Evolutionary conservation across 163 green algal genomes (phyloP).

Genomic region (Scenedesmus sp.): DNA sequence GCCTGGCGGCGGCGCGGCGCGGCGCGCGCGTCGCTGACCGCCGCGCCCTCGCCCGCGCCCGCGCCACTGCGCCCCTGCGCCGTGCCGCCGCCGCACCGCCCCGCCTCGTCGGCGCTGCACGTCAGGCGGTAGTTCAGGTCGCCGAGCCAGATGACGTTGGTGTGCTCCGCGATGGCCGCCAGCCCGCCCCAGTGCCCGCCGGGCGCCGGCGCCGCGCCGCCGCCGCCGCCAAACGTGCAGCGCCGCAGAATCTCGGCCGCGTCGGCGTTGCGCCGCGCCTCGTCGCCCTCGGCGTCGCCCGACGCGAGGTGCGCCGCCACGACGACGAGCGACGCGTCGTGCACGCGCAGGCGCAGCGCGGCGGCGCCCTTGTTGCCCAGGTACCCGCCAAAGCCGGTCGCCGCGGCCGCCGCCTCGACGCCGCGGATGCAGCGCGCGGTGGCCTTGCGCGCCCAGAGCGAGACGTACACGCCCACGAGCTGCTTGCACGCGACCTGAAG

Average conservation of each 20-base stretch:
- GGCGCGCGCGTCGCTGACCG: too few species aligned
- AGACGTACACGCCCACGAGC: slow-evolving; percentile 89
- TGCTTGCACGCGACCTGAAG: slow-evolving; percentile 76
- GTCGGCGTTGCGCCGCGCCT: slow-evolving; percentile 77
- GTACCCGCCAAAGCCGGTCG: slow-evolving; percentile 79
- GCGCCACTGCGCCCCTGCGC: too few species aligned
- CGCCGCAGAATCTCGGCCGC: slow-evolving; percentile 73
- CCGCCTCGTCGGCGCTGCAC: slow-evolving; percentile 49
- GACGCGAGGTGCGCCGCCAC: slow-evolving; percentile 78
- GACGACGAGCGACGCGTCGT: slow-evolving; percentile 74
- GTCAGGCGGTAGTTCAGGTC: slow-evolving; percentile 90
- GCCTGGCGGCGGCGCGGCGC: too few species aligned
- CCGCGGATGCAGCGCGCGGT: slow-evolving; percentile 64
- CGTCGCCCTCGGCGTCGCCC: slow-evolving; percentile 81
- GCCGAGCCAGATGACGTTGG: slow-evolving; percentile 80
- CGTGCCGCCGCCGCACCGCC: slow-evolving; percentile 28
- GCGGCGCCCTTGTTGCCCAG: slow-evolving; percentile 93
- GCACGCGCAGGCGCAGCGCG: slow-evolving; percentile 71
- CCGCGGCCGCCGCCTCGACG: slow-evolving; percentile 63
- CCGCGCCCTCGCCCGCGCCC: too few species aligned
- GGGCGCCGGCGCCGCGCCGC: not conserved
- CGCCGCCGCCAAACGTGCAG: slow-evolving; percentile 53
- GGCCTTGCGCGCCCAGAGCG: slow-evolving; percentile 74
- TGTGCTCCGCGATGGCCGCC: slow-evolving; percentile 50
- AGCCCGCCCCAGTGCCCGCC: slow-evolving; percentile 63